phyloP scores from a whole-genome alignment of 192 early-diverging fungal genomes.

The Linnemannia exigua region DNA sequence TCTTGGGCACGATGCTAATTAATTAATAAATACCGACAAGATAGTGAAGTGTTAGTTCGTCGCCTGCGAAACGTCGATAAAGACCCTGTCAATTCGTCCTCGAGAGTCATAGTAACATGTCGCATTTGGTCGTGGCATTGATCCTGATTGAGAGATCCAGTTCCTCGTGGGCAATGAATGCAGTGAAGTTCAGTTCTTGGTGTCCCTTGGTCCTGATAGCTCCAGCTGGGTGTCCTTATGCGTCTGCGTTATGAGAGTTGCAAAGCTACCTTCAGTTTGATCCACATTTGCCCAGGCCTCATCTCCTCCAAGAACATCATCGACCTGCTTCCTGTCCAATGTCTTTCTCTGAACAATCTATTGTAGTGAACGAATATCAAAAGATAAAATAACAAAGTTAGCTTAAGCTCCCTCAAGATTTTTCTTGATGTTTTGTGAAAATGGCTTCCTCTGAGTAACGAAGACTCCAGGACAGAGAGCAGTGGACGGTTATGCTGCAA shows the following conservation, averaged over 20 bases:
- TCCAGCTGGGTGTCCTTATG: neutral
- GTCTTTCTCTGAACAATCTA: slow-evolving; percentile 73
- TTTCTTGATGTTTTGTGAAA: neutral
- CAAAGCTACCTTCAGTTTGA: slow-evolving; percentile 67
- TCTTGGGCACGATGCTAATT: slow-evolving; percentile 70
- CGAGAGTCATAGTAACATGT: neutral
- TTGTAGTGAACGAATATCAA: neutral
- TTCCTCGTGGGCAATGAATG: too few species aligned
- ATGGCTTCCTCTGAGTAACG: neutral
- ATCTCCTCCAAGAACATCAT: slow-evolving; percentile 94
- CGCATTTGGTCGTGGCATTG: too few species aligned
- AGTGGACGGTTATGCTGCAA: neutral
- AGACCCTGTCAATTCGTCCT: neutral
- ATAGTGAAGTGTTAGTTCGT: neutral
- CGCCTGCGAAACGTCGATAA: neutral
- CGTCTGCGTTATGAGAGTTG: neutral
- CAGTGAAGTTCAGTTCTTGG: too few species aligned
- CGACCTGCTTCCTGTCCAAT: slow-evolving; percentile 87
- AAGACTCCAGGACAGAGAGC: neutral
- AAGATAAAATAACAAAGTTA: neutral
- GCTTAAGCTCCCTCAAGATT: too few species aligned
- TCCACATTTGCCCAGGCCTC: slow-evolving; percentile 92
- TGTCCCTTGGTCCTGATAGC: too few species aligned
- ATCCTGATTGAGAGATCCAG: too few species aligned
- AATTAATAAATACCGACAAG: neutral